Evolutionary conservation across 352 stramenopile genomes (phyloP).

Genomic region (Globisporangium mamillatum): DNA sequence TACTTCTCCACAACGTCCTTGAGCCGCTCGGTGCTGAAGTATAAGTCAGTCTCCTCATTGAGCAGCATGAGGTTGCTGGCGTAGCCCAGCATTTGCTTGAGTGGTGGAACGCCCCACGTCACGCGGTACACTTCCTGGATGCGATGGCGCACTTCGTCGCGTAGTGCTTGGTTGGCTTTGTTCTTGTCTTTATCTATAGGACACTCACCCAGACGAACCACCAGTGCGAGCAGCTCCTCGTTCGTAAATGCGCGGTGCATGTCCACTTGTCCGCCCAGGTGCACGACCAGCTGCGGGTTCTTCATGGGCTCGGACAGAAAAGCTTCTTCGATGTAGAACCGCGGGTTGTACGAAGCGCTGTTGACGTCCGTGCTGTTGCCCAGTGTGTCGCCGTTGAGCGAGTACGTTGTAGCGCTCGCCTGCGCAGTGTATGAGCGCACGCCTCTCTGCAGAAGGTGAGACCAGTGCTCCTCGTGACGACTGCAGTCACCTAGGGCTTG

Average conservation of each 20-base stretch:
- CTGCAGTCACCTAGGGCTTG: not conserved
- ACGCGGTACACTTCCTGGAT: slow-evolving; percentile 73
- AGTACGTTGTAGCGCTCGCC: slow-evolving; percentile 25
- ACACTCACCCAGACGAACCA: not conserved
- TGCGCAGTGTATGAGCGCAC: slow-evolving; percentile 38
- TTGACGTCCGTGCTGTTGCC: slow-evolving; percentile 31
- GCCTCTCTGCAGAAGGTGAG: slow-evolving; percentile 31
- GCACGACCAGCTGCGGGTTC: slow-evolving; percentile 45
- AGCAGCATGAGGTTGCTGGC: slow-evolving; percentile 74
- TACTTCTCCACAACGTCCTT: slow-evolving; percentile 1
- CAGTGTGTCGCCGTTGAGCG: slow-evolving; percentile 39
- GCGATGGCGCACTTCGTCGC: slow-evolving; percentile 36
- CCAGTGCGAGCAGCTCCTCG: slow-evolving; percentile 33
- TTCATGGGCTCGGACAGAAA: slow-evolving; percentile 53
- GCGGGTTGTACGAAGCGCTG: slow-evolving; percentile 54
- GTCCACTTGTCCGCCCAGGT: slow-evolving; percentile 63
- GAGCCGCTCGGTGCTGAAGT: slow-evolving; percentile 37
- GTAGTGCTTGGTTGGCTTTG: not conserved
- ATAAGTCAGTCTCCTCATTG: slow-evolving; percentile 52
- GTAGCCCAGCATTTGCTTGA: slow-evolving; percentile 41
- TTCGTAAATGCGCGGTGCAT: slow-evolving; percentile 42
- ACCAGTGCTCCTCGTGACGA: slow-evolving; percentile 25
- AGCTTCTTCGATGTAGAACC: slow-evolving; percentile 50
- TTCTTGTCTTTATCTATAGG: not conserved
- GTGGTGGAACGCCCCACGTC: slow-evolving; percentile 49